Evolutionary conservation across 805 yeast species (phyloP), one percentile per base, ranked within the genome.

Genomic region (Starmerella geochares): DNA sequence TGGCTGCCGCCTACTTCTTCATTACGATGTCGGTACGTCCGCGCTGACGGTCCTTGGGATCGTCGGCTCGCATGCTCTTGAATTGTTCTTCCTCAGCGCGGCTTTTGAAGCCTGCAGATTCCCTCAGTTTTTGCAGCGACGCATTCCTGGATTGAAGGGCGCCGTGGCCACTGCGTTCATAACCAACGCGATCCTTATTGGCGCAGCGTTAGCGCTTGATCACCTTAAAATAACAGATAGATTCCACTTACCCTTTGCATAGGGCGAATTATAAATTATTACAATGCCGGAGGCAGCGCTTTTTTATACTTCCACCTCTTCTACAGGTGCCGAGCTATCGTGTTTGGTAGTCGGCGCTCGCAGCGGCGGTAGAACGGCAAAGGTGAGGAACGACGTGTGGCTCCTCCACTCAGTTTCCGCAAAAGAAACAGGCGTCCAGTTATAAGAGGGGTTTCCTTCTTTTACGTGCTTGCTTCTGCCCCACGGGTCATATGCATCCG

Each of bases 301-400:
- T 27, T 27, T 27, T 27, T 33, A 33, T 5, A 41, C 16, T 28
- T 41, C 33, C 4, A 41, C 36, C 25, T 41, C 24, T 17, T 41
- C 4, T 6, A 28, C 46, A 4, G 33, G 36, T n/a, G 46, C 46
- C 2, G 25, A n/a, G 25, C 21, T 32, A 20, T n/a, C 21, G 17
- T 11, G 9, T 5, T 16, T 31, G 7, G 21, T 6, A 10, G 9
- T 19, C 20, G 23, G 11, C 31, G 42, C 19, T 2, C 46, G 35
- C 32, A 38, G n/a, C 23, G 73, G 71, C 4, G 72, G 70, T 23
- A 67, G 58, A 31, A 71, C 73, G 21, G 98, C 99, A 74, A 92
- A 92, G 1, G 96, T 86, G 60, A 92, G 68, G 63, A 86, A 92
- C 0, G 96, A 86, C 0, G 99, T 92, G 60, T 92, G 99, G 6